Conservation (phyloP, 1,284 basidiomycete genomes). For the Mycena citricolor region DNA sequence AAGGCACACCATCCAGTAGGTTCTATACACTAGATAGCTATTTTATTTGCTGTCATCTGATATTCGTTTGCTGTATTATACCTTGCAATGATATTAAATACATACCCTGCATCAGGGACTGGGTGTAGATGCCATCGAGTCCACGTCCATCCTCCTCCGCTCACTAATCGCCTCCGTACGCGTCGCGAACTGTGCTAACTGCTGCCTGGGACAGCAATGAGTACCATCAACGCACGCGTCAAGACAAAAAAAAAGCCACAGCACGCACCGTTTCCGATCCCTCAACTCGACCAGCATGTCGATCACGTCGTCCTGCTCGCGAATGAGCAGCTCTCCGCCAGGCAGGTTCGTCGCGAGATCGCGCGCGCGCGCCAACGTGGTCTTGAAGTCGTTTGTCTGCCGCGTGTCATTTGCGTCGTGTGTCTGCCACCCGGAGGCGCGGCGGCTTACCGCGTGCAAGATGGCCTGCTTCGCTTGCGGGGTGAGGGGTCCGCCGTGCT, state of each 20-base stretch:
- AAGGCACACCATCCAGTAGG: too few relatives aligned
- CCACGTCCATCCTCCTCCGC: slow-evolving; percentile 44
- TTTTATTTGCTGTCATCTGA: too few relatives aligned
- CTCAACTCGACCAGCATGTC: slow-evolving; percentile 58
- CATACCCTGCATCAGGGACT: too few relatives aligned
- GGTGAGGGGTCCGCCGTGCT: slow-evolving; percentile 48
- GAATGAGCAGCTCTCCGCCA: slow-evolving; percentile 62
- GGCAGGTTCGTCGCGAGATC: slow-evolving; percentile 54
- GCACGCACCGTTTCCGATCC: slow-evolving; percentile 56
- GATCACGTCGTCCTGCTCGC: slow-evolving; percentile 67
- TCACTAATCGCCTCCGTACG: slow-evolving; percentile 29
- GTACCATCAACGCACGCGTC: neutral
- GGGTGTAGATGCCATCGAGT: slow-evolving; percentile 58
- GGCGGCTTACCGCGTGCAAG: slow-evolving; percentile 49
- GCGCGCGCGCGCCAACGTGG: slow-evolving; percentile 52
- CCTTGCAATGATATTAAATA: too few relatives aligned
- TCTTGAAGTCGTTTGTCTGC: slow-evolving; percentile 68
- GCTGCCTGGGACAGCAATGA: slow-evolving; percentile 26
- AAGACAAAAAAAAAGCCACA: neutral
- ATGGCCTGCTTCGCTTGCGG: slow-evolving; percentile 61
- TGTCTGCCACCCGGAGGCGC: slow-evolving; percentile 3
- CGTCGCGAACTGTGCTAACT: slow-evolving; percentile 42
- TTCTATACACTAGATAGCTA: too few relatives aligned
- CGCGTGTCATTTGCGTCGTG: neutral
- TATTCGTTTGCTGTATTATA: too few relatives aligned